phyloP scores from a whole-genome alignment of 139 green algal species.

The Chlamydomonas incerta region DNA sequence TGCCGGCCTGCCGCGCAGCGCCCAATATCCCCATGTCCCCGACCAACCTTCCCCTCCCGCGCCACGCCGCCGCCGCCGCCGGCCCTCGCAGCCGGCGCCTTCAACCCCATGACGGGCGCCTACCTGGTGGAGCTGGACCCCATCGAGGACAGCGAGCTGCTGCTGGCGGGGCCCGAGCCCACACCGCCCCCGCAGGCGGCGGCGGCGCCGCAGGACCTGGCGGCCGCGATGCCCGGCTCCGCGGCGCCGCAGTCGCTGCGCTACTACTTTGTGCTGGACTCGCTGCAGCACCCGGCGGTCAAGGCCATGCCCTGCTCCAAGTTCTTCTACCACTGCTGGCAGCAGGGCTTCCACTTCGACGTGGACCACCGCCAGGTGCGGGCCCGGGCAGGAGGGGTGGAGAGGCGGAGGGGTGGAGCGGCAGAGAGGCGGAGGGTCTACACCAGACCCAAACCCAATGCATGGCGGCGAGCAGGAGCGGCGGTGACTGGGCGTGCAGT shows the following conservation, averaged over 20 bases:
- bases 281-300: conserved; percentile 42
- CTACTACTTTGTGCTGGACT: conserved; percentile 57
- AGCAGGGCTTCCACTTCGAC: conserved; percentile 58
- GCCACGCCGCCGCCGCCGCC: too few species aligned
- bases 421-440: too few species aligned
- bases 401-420: too few species aligned
- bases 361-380: conserved; percentile 51
- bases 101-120: conserved; percentile 46
- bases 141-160: conserved; percentile 11
- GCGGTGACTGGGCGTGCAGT: too few species aligned
- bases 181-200: neutral
- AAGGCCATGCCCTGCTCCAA: conserved; percentile 44
- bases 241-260: conserved; percentile 30
- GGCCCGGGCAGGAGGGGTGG: too few species aligned
- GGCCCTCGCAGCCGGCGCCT: conserved; percentile 22
- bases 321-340: conserved; percentile 59
- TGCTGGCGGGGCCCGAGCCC: neutral
- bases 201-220: neutral
- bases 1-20: too few species aligned
- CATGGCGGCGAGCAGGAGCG: too few species aligned
- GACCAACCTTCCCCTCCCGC: neutral
- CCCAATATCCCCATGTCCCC: neutral
- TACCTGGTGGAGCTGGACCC: conserved; percentile 49
- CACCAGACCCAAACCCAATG: too few species aligned
- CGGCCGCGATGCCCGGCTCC: neutral